Evolutionary conservation across 306 rosid genomes (phyloP).

Genomic region (Arachis stenosperma): DNA sequence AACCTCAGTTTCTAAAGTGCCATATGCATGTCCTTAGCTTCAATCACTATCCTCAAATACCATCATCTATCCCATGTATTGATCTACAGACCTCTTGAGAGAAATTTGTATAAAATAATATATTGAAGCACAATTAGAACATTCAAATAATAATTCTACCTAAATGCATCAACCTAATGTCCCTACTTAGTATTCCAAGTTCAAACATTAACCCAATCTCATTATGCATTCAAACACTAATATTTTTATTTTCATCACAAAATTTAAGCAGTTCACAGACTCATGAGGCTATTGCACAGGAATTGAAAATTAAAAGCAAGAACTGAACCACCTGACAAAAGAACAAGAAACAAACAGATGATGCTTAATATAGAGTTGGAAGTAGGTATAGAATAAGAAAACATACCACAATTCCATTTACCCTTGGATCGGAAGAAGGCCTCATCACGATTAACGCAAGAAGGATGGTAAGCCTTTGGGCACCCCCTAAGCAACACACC

Average conservation of each 20-base stretch:
- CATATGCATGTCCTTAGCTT: conserved; percentile 17
- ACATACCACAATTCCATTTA: conserved; percentile 94
- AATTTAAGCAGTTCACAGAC: conserved; percentile 11
- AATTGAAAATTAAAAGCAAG: background rate
- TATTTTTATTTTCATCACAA: background rate
- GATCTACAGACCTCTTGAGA: conserved; percentile 5
- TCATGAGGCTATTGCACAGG: background rate
- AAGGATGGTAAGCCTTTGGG: conserved; percentile 97
- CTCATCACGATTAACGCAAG: conserved; percentile 88
- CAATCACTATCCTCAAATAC: background rate
- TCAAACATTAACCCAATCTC: no score
- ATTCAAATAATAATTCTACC: conserved; percentile 4
- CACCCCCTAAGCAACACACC: conserved; percentile 73
- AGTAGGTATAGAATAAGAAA: conserved; percentile 27
- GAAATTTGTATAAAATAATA: conserved; percentile 9
- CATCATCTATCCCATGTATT: background rate
- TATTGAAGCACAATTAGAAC: conserved; percentile 11
- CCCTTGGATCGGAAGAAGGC: conserved; percentile 97
- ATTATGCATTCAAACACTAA: no score
- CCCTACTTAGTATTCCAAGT: background rate
- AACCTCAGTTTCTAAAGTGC: conserved; percentile 3
- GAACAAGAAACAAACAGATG: background rate
- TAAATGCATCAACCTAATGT: background rate
- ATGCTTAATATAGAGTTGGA: background rate
- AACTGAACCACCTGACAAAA: background rate